Evolutionary conservation across 768 basidiomycete genomes (phyloP), one percentile per base, ranked within the genome.

Genomic region (Tylopilus rubrobrunneus): DNA sequence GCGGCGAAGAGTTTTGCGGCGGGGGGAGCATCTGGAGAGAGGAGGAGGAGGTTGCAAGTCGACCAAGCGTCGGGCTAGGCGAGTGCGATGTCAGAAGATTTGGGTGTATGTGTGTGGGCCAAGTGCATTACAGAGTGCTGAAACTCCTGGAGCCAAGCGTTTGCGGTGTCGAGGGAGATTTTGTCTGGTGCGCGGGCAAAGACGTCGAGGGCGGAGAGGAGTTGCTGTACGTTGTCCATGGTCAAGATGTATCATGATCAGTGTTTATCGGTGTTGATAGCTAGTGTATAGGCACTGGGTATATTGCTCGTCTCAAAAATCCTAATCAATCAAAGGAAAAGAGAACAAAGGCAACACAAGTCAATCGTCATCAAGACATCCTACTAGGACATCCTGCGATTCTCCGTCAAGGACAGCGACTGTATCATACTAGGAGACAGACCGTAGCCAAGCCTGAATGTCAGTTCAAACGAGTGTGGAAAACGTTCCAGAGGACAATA

Each of bases 71-170:
- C 92, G 71, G 84, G 81, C 97, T 99, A 82, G 73, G 78, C 78
- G 74, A 77, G 75, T 74, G 73, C 73, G 77, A 69, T 70, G 83
- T 88, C 78, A 87, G 85, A 86, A 77, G 78, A 31, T 72, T 77
- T 77, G 63, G 76, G 74, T 73, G 77, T 72, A 78, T 7, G 79
- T 76, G 67, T 61, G 52, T 60, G 67, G 68, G 65, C 83, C 80
- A 82, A 73, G 83, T 79, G 81, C 78, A 83, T 88, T 86, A 98
- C 96, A 78, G 92, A 95, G 79, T 98, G 95, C 77, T 99, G 96
- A 71, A 98, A 99, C 73, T 95, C 93, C 76, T 94, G 89, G 58
- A 99, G 86, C 94, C 94, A 98, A 61, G 84, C 74, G 75, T 97
- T 98, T 61, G 94, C 96, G 61, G 80, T 81, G 61, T 91, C 89